Evolutionary conservation across 176 grass and related monocot genomes (phyloP).

Genomic region (Hyparrhenia diplandra): DNA sequence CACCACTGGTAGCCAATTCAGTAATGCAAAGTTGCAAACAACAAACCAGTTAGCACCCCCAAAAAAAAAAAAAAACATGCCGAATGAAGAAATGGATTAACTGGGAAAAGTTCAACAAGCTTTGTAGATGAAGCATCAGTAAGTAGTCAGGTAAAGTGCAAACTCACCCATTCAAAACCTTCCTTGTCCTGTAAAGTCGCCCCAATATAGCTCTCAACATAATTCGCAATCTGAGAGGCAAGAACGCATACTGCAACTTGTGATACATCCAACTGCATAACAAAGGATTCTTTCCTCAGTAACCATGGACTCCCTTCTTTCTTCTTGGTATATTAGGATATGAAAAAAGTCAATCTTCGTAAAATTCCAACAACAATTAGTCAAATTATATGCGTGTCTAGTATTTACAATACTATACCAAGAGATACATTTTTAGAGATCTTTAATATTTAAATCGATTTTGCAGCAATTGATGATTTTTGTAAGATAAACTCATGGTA

Average conservation of each 20-base stretch:
- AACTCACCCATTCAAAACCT: constrained; percentile 87
- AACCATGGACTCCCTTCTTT: not conserved
- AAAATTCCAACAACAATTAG: not conserved
- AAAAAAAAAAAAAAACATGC: not conserved
- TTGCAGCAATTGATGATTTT: not conserved
- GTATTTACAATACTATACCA: not conserved
- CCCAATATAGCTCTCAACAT: constrained; percentile 80
- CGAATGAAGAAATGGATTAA: not conserved
- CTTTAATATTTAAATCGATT: not conserved
- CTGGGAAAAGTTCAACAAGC: not conserved
- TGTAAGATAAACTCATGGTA: not conserved
- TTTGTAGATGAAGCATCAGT: constrained; percentile 4
- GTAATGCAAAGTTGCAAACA: not conserved
- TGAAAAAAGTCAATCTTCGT: not conserved
- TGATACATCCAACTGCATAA: constrained; percentile 53
- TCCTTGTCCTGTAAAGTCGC: constrained; percentile 87
- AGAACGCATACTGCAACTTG: constrained; percentile 66
- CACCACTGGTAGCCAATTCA: not conserved
- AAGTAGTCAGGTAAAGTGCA: not conserved
- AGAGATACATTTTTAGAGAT: not conserved
- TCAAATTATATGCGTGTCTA: not conserved
- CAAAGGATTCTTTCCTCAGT: not conserved
- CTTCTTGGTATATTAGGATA: not conserved
- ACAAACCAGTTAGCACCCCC: not conserved
- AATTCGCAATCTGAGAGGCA: constrained; percentile 97